Evolutionary conservation across 179 eudicot species (phyloP).

Genomic region (Camellia oleifera): DNA sequence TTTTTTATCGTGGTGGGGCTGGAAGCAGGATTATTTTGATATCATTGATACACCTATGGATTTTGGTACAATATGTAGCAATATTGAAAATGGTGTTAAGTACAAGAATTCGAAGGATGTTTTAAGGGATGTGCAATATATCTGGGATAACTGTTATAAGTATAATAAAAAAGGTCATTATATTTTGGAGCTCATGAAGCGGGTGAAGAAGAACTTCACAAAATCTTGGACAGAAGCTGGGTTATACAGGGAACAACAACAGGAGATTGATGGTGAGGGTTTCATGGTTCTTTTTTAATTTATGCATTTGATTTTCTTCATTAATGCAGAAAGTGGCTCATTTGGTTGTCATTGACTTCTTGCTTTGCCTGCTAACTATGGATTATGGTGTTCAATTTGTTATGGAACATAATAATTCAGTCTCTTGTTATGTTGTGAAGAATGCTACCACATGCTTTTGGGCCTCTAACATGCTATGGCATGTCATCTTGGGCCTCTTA

Average conservation of each 20-base stretch:
- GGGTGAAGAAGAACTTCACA: constrained; percentile 75
- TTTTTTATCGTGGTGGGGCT: neutral
- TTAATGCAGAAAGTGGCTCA: neutral
- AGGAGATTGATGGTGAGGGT: constrained; percentile 44
- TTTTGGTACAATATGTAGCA: constrained; percentile 76
- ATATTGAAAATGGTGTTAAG: constrained; percentile 75
- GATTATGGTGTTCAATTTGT: neutral
- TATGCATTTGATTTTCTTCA: neutral
- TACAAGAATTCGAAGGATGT: constrained; percentile 81
- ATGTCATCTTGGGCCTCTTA: neutral
- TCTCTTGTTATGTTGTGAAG: neutral
- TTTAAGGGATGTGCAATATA: constrained; percentile 64
- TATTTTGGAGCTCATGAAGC: constrained; percentile 86
- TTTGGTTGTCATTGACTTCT: neutral
- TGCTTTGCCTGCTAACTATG: neutral
- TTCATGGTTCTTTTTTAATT: constrained; percentile 3
- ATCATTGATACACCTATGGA: constrained; percentile 94
- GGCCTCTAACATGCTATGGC: neutral
- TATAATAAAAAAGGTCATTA: constrained; percentile 89
- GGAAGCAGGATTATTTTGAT: constrained; percentile 80
- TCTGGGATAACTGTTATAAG: constrained; percentile 86
- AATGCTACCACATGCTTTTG: neutral
- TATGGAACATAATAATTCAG: neutral
- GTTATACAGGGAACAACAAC: constrained; percentile 52
- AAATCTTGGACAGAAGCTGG: constrained; percentile 81